Base-by-base conservation (phyloP, 495 filamentous ascomycete genomes). In the Daldinia bambusicola region DNA sequence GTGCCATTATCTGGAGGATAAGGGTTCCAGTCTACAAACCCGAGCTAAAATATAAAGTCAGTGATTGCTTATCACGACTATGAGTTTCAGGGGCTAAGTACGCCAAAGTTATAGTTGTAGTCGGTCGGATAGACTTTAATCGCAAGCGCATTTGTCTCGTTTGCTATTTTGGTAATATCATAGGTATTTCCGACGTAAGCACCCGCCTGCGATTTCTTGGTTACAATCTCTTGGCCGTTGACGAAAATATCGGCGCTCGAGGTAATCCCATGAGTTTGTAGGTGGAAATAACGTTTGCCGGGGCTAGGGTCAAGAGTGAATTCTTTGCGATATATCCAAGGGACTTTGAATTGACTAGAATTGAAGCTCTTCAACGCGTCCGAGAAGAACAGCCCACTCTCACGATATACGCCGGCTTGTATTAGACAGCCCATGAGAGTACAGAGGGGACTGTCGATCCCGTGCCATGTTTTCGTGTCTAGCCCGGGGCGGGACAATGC, bases 21-120 rank as follows among this genome's bases (percentile, higher is more conserved):
- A 0, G 88, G 88, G 48, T 90, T 90, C 89, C 89, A 91, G 63
- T 91, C 89, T 1, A 87, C 84, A 61, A 88, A 91, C 0, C 88
- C 87, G 2, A 53, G 50, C 50, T 53, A 31, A 13, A 31, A 31
- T 13, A 6, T 9, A 52, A n/a, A 52, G 6, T 53, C 50, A 53
- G 50, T n/a, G 4, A 53, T 53, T 53, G 50, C 13, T 32, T 32
- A 30, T 32, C 12, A 2, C 22, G 6, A 32, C 6, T 0, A 14
- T 6, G 5, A 53, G 50, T 53, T 32, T 16, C 20, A 32, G 50
- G 50, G 43, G 43, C 18, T 10, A 6, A 53, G 14, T 18, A 87
- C 70, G 0, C 84, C 87, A 52, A 90, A 82, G 62, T 91, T 87
- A 30, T 83, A 79, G 31, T 85, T 79, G 70, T 89, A 89, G 63